Percentiles rank a stretch among this genome's conserved stretches.
phyloP scores from a whole-genome alignment of 495 filamentous ascomycete species.

The Venustampulla echinocandica region DNA sequence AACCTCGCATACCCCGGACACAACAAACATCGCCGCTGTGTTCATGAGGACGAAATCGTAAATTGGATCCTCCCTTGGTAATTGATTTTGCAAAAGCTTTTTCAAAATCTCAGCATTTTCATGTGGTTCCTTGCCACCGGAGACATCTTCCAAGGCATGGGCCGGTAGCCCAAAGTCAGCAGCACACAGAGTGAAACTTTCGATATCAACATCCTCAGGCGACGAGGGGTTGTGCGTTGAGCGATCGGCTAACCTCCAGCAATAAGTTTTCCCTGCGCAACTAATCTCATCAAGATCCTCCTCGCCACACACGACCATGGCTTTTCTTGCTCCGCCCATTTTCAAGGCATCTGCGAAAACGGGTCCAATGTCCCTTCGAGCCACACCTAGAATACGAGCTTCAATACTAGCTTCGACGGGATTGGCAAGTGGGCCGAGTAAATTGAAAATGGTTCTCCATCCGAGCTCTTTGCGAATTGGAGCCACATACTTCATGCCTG shows the following conservation, averaged over 20 bases:
- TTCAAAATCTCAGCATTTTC: constrained; percentile 83
- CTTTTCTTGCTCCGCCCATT: constrained; percentile 69
- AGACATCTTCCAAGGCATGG: constrained; percentile 68
- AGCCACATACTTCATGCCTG: constrained; percentile 80
- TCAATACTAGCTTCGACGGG: constrained; percentile 72
- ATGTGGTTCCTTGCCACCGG: constrained; percentile 71
- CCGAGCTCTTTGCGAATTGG: constrained; percentile 75
- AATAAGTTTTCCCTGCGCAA: constrained; percentile 76
- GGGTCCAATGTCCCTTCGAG: constrained; percentile 72
- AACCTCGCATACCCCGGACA: constrained; percentile 76
- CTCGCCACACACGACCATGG: constrained; percentile 84
- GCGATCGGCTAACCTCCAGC: constrained; percentile 66
- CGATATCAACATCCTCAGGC: constrained; percentile 43
- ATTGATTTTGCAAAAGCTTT: constrained; percentile 61
- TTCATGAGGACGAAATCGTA: constrained; percentile 92
- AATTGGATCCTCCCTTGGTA: constrained; percentile 70
- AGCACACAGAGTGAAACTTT: constrained; percentile 68
- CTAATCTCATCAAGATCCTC: constrained; percentile 95
- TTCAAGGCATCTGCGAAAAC: constrained; percentile 80
- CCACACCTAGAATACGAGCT: constrained; percentile 84
- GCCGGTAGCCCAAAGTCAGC: constrained; percentile 73
- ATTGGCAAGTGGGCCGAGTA: constrained; percentile 86
- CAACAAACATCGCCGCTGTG: constrained; percentile 76
- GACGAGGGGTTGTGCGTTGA: constrained; percentile 5
- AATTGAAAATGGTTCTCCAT: constrained; percentile 92